Conservation (phyloP, 73 alveolate genomes). For the Symbiodinium pilosum region DNA sequence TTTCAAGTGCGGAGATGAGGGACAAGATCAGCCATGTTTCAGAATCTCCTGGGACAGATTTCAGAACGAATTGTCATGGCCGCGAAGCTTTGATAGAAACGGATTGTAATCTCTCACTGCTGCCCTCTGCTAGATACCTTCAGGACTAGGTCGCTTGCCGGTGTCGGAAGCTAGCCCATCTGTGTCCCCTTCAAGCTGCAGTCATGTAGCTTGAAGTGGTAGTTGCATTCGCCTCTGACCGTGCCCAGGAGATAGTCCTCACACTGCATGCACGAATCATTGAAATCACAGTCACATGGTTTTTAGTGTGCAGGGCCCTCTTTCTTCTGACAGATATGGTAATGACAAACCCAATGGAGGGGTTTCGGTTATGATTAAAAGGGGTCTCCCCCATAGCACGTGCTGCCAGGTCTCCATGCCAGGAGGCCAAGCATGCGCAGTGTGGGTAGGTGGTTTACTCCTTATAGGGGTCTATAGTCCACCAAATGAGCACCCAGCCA, state of each 20-base stretch:
- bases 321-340: background rate
- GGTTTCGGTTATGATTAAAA: background rate
- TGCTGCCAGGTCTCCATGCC: background rate
- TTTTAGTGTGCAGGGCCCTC: background rate
- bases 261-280: background rate
- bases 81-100: too few species aligned
- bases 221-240: conserved; percentile 68
- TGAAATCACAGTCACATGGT: background rate
- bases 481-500: background rate
- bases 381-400: background rate
- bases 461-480: background rate
- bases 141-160: too few species aligned
- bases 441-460: background rate
- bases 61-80: too few species aligned
- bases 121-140: too few species aligned
- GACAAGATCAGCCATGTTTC: too few species aligned
- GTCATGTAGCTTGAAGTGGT: conserved; percentile 84
- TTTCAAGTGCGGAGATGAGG: too few species aligned
- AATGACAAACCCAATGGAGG: background rate
- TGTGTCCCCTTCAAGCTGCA: too few species aligned
- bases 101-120: too few species aligned
- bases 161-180: too few species aligned
- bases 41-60: too few species aligned
- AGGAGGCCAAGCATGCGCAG: background rate
- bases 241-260: conserved; percentile 62